Evolutionary conservation across 208 protist species (phyloP), one percentile per base, ranked within the genome.

Genomic region (Vickermania ingenoplastis): DNA sequence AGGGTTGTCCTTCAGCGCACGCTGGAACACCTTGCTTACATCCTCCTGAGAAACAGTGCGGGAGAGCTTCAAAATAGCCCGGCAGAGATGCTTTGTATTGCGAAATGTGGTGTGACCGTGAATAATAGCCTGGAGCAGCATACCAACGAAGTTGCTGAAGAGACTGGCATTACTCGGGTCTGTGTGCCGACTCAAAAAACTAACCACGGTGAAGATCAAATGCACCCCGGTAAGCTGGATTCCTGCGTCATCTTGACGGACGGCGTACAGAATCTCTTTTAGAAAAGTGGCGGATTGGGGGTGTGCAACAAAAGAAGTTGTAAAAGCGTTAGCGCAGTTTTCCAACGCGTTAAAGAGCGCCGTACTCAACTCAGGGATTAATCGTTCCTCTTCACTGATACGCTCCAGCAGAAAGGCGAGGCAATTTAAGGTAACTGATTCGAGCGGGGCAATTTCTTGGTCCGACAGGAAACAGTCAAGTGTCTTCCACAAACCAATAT

Each of bases 381-480:
- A 61, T 11, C 81, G 67, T 53, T 59, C 77, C 0, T 70, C 71
- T 57, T 75, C 75, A 71, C 86, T 74, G 53, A 88, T 73, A 59
- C 75, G 71, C 5, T 55, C 63, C 25, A 92, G 66, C 53, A 92
- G 61, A 11, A 45, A 41, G 27, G 73, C 80, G 7, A 83, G 60
- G 17, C 69, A 57, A 27, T 71, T 73, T 24, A 86, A 70, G 22
- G 77, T 67, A 51, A 65, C 67, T 14, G 31, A 57, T 24, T 64
- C 62, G 23, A 94, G 22, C 1, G 67, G 21, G 26, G 56, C 51
- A 2, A 71, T 65, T 11, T 77, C 73, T 5, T 82, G 67, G 21
- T 75, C 69, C 1, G 77, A 63, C 49, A 89, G 61, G 28, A 79
- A 85, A 69, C 75, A 87, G 59, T 89, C 83, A 53, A 90, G 59